Evolutionary conservation across 179 eudicot species (phyloP).

Genomic region (Amaranthus tricolor): DNA sequence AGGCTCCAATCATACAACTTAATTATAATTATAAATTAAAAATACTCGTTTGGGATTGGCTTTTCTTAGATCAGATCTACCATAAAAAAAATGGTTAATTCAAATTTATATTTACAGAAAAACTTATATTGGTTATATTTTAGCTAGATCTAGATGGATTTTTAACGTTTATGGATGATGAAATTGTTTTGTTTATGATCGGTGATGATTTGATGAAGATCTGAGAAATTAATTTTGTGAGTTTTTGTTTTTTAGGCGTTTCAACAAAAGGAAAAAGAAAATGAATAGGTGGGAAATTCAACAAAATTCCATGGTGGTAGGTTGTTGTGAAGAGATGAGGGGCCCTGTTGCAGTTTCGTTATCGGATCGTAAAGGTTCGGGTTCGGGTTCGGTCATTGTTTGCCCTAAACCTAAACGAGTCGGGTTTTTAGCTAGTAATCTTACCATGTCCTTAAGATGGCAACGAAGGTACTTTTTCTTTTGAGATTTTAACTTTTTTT

Average conservation of each 20-base stretch:
- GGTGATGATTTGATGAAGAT: not conserved
- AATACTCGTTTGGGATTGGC: no score
- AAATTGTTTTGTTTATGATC: not conserved
- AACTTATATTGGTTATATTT: not conserved
- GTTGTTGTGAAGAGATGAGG: conserved; percentile 39
- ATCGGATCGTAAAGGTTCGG: conserved; percentile 35
- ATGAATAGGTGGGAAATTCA: conserved; percentile 48
- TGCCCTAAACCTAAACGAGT: conserved; percentile 54
- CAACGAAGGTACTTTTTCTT: conserved; percentile 36
- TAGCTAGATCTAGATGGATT: conserved; percentile 2
- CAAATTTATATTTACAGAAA: not conserved
- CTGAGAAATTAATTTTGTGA: not conserved
- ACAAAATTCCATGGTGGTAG: conserved; percentile 29
- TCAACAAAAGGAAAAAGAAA: conserved; percentile 6
- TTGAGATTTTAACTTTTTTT: not conserved
- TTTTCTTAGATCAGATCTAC: not conserved
- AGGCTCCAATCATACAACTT: no score
- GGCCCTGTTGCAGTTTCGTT: conserved; percentile 24
- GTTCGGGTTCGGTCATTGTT: conserved; percentile 35
- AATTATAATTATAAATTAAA: no score
- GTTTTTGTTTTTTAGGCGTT: conserved; percentile 20
- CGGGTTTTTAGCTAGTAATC: conserved; percentile 32
- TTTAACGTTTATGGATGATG: not conserved
- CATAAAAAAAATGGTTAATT: not conserved
- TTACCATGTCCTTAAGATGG: conserved; percentile 41